Base-by-base conservation (phyloP, 192 early-diverging fungal species). In the Coemansia sp. region DNA sequence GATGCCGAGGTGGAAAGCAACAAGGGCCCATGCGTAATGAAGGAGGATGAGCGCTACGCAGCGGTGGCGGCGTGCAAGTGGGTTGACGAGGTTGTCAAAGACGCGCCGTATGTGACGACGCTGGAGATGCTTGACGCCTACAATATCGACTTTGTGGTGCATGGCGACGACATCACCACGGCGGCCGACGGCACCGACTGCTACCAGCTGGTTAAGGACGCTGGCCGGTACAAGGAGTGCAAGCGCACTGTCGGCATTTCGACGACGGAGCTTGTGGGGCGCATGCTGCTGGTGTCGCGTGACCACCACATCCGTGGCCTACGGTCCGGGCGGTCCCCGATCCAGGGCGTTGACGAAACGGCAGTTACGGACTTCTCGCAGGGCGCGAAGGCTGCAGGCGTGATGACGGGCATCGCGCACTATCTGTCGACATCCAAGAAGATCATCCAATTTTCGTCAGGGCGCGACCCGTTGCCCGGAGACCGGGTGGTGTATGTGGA, bases 81-180 rank as follows among this genome's bases (percentile, higher is more conserved):
- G 96, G 95, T 89, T 3, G 95, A 98, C 76, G 85, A 91, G 67
- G 93, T 98, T 10, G 96, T 96, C 38, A 85, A 83, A 60, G 86
- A 98, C 63, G 96, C 96, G 44, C 96, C 96, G 15, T 98, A 98
- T 74, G 84, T 90, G 63, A 98, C 96, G 52, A 88, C 88, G 15
- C 76, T 98, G 57, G 94, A 95, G 78, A 74, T 86, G 21, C 84
- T 98, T 77, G 90, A 95, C 76, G 73, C 88, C 63, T 93, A 94
- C 86, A 68, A 94, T 71, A 92, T 93, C 66, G 96, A 97, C 81
- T 95, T 93, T 82, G 95, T 94, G 66, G 95, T 97, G 18, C 96
- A 98, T 59, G 96, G 96, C 36, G 96, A 98, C 75, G 96, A 98
- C 80, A 95, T 97, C 63, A 98, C 96, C 38, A 98, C 96, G 10